Evolutionary conservation across 352 stramenopile genomes (phyloP).

Genomic region (Phytophthora boehmeriae): DNA sequence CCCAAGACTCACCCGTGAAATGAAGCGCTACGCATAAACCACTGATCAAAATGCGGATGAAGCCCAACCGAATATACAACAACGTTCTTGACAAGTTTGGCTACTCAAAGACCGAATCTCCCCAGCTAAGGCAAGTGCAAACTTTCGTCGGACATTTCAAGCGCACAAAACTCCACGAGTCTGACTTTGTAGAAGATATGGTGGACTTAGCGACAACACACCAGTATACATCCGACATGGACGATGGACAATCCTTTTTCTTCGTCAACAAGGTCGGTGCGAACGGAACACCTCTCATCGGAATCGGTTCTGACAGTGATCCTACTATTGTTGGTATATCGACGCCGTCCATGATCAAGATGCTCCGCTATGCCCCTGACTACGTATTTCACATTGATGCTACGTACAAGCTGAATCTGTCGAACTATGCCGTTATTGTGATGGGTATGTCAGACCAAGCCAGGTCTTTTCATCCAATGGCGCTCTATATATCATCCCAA

Average conservation of each 20-base stretch:
- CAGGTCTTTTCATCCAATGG: not conserved
- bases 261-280: not conserved
- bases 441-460: conserved; percentile 7
- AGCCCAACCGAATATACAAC: not conserved
- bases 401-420: conserved; percentile 11
- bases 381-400: conserved; percentile 10
- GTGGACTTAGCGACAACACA: not conserved
- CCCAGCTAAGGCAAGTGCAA: conserved; percentile 1
- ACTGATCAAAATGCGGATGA: not conserved
- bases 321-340: conserved; percentile 9
- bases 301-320: not conserved
- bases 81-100: not conserved
- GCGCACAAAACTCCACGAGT: not conserved
- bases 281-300: not conserved
- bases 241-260: not conserved
- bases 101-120: not conserved
- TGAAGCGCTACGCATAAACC: not conserved
- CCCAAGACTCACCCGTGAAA: not conserved
- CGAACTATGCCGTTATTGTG: conserved; percentile 2
- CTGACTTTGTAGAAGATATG: not conserved
- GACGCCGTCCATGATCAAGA: conserved; percentile 11
- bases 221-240: conserved; percentile 1
- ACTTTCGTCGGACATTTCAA: conserved; percentile 2
- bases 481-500: not conserved
- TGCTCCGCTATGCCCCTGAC: not conserved